Evolutionary conservation across 805 yeast genomes (phyloP).

Genomic region (Lachancea waltii): DNA sequence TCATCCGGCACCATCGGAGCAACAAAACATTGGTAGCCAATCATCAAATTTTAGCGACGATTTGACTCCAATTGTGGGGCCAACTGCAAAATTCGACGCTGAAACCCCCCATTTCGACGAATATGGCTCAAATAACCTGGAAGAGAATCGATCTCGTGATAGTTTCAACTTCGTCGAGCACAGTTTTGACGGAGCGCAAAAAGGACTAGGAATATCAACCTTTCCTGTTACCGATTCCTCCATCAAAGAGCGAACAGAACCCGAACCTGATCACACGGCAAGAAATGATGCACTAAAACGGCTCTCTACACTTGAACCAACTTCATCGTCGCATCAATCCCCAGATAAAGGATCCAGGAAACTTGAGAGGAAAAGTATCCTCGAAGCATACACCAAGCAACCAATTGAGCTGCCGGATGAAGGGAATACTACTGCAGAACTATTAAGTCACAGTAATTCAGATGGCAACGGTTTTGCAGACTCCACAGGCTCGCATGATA

Average conservation of each 20-base stretch:
- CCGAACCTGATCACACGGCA: no score
- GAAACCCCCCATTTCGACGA: slow-evolving; percentile 6
- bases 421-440: background rate
- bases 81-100: slow-evolving; percentile 2
- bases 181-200: no score
- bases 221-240: background rate
- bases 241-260: slow-evolving; percentile 2
- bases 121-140: background rate
- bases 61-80: slow-evolving; percentile 8
- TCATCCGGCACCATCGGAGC: background rate
- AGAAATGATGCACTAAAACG: background rate
- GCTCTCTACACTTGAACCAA: background rate
- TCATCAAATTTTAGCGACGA: background rate
- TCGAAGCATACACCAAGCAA: slow-evolving; percentile 4
- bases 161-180: slow-evolving; percentile 5
- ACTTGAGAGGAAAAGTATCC: slow-evolving; percentile 2
- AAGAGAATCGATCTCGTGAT: slow-evolving; percentile 2
- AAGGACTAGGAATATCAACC: no score
- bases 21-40: background rate
- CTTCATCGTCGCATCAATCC: background rate
- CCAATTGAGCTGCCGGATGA: slow-evolving; percentile 3
- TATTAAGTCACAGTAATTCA: background rate
- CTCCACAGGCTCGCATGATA: slow-evolving; percentile 4
- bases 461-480: background rate
- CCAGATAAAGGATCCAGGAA: background rate